A percentile compares a stretch with the other conserved stretches of the same genome.
Conservation (phyloP, 805 yeast genomes). For the Sugiyamaella floridensis region DNA sequence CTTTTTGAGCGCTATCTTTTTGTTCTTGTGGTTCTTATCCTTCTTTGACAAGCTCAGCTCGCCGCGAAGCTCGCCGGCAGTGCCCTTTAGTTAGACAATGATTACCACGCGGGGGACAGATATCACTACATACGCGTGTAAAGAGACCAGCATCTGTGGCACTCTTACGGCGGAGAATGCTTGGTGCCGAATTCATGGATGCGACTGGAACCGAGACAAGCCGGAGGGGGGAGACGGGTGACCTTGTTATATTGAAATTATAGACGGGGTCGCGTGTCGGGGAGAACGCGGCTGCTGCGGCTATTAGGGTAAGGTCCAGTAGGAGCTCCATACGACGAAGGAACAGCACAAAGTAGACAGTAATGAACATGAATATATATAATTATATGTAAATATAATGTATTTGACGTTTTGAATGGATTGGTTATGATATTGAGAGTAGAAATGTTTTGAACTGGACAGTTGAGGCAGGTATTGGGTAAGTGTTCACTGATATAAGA, state of each 20-base stretch:
- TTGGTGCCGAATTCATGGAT: not conserved
- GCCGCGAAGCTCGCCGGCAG: conserved; percentile 33
- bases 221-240: not conserved
- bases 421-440: too few relatives aligned
- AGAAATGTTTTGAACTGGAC: too few relatives aligned
- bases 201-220: not conserved
- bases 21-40: conserved; percentile 31
- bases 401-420: too few relatives aligned
- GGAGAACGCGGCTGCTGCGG: too few relatives aligned
- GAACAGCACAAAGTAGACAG: too few relatives aligned
- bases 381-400: too few relatives aligned
- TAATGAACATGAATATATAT: too few relatives aligned
- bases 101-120: not conserved
- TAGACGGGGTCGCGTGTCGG: too few relatives aligned
- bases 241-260: not conserved
- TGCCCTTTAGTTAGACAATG: conserved; percentile 21
- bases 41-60: conserved; percentile 30
- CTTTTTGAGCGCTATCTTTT: conserved; percentile 54
- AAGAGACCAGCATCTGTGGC: not conserved
- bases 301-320: too few relatives aligned
- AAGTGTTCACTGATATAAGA: too few relatives aligned
- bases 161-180: not conserved
- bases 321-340: too few relatives aligned
- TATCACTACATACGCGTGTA: not conserved
- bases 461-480: too few relatives aligned